Evolutionary conservation across 2,329 filamentous ascomycete species (phyloP).

Genomic region (Hypoxylon sp.): DNA sequence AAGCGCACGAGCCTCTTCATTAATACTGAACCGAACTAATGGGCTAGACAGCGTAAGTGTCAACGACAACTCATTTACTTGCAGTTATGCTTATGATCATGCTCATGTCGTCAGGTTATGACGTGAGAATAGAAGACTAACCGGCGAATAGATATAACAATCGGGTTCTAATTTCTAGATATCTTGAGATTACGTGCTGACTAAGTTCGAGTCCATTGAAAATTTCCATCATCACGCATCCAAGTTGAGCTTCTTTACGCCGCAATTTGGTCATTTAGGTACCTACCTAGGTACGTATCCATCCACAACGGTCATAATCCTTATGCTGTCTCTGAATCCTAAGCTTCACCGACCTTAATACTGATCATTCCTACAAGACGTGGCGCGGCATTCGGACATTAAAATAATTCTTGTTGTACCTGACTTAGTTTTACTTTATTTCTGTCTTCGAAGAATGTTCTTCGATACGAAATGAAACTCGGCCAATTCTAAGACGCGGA

Average conservation of each 20-base stretch:
- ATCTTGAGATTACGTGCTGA: neutral
- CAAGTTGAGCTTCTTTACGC: too few relatives aligned
- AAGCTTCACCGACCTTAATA: neutral
- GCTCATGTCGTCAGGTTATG: too few relatives aligned
- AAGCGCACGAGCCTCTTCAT: too few relatives aligned
- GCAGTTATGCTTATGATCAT: too few relatives aligned
- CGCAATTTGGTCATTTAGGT: neutral
- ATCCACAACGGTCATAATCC: neutral
- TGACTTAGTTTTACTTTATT: neutral
- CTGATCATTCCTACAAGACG: neutral
- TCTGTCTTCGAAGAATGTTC: neutral
- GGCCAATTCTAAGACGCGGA: neutral
- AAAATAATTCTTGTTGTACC: neutral
- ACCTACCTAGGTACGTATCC: too few relatives aligned
- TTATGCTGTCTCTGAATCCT: neutral
- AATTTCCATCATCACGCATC: neutral
- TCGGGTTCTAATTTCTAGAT: neutral
- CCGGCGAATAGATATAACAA: too few relatives aligned
- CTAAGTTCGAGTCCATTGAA: neutral
- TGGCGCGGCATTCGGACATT: neutral
- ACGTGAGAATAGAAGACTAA: too few relatives aligned
- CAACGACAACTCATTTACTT: too few relatives aligned
- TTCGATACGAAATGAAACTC: conserved; percentile 4
- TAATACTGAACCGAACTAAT: too few relatives aligned
- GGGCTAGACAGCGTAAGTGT: too few relatives aligned